Evolutionary conservation across 805 yeast genomes (phyloP).

Genomic region (Komagataella ulmi): DNA sequence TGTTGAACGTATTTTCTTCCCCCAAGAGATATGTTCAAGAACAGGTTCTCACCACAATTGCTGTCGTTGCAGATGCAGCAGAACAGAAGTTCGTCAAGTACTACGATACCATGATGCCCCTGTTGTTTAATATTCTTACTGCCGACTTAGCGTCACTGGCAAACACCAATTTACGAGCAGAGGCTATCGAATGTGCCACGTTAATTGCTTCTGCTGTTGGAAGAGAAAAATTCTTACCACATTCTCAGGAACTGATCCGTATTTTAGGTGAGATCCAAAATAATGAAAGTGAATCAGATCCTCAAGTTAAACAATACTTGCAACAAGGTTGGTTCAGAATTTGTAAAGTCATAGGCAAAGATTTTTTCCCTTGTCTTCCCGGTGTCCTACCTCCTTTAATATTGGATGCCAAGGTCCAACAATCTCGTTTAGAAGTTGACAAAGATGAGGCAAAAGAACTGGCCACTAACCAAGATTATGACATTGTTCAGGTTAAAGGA

Average conservation of each 20-base stretch:
- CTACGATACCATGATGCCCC: constrained; percentile 89
- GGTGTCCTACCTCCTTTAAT: constrained; percentile 84
- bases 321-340: constrained; percentile 96
- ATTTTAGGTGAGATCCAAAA: constrained; percentile 64
- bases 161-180: constrained; percentile 72
- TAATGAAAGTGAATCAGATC: constrained; percentile 51
- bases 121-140: constrained; percentile 63
- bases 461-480: constrained; percentile 87
- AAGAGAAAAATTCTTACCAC: constrained; percentile 69
- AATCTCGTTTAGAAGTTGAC: constrained; percentile 79
- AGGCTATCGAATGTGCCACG: constrained; percentile 92
- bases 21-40: constrained; percentile 93
- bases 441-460: constrained; percentile 78
- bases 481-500: constrained; percentile 81
- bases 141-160: constrained; percentile 63
- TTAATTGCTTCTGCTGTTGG: constrained; percentile 93
- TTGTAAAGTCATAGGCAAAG: constrained; percentile 74
- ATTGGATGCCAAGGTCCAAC: constrained; percentile 76
- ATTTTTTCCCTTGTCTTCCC: constrained; percentile 73
- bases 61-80: constrained; percentile 95
- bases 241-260: constrained; percentile 60
- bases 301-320: constrained; percentile 74
- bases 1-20: constrained; percentile 65
- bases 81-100: constrained; percentile 79
- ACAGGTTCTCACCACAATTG: constrained; percentile 92